phyloP scores from a whole-genome alignment of 1,284 basidiomycete genomes.

The Cutaneotrichosporon sp. region DNA sequence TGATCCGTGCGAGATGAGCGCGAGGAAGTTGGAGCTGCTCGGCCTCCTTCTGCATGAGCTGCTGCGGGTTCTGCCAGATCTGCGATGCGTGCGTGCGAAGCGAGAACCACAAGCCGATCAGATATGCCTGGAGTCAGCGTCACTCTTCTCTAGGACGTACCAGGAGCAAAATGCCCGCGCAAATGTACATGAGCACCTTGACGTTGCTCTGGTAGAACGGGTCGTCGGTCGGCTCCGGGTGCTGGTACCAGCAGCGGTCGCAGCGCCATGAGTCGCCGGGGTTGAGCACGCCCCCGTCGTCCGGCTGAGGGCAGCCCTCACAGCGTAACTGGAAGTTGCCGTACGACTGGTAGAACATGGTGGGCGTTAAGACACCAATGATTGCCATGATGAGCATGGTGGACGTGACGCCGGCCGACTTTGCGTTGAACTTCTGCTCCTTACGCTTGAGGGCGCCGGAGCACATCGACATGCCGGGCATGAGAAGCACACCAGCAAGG shows the following conservation, averaged over 20 bases:
- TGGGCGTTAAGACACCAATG: slow-evolving; percentile 93
- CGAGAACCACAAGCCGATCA: slow-evolving; percentile 98
- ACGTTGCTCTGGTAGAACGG: slow-evolving; percentile 97
- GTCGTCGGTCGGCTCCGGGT: slow-evolving; percentile 87
- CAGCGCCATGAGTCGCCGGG: slow-evolving; percentile 73
- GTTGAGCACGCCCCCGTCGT: slow-evolving; percentile 33
- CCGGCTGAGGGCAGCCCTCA: slow-evolving; percentile 71
- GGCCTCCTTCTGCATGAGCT: slow-evolving; percentile 69
- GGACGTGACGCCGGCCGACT: slow-evolving; percentile 95
- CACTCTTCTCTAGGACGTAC: slow-evolving; percentile 59
- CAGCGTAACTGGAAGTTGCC: slow-evolving; percentile 95
- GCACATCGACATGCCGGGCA: slow-evolving; percentile 97
- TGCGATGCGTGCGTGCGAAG: slow-evolving; percentile 96
- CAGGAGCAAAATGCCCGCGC: slow-evolving; percentile 82
- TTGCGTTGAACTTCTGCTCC: slow-evolving; percentile 97
- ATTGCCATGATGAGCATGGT: slow-evolving; percentile 99
- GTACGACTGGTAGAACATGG: slow-evolving; percentile 97
- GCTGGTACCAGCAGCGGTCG: slow-evolving; percentile 90
- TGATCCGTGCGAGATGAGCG: slow-evolving; percentile 54
- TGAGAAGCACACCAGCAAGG: slow-evolving; percentile 90
- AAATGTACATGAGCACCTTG: slow-evolving; percentile 91
- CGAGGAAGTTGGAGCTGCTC: slow-evolving; percentile 42
- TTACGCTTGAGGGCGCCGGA: slow-evolving; percentile 89
- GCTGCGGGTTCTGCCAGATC: slow-evolving; percentile 98
- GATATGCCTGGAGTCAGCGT: slow-evolving; percentile 72